Conservation (phyloP, 208 protist genomes). For the Acanthamoeba sp. region DNA sequence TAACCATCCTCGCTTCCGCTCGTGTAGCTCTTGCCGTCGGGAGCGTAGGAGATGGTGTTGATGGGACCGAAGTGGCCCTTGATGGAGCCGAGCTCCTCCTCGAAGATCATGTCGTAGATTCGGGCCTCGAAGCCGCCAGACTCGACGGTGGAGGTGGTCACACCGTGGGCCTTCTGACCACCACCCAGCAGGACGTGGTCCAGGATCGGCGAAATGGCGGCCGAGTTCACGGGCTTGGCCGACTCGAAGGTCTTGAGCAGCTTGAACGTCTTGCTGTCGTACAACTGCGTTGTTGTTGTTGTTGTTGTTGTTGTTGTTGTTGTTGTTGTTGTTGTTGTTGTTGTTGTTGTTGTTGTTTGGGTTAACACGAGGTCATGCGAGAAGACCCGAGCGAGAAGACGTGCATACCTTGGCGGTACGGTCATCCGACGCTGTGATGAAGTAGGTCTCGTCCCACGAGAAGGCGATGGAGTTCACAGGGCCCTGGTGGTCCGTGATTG, state of each 20-base stretch:
- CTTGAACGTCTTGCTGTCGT: slow-evolving; percentile 95
- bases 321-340: no score
- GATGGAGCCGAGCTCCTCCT: slow-evolving; percentile 96
- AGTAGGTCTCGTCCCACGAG: slow-evolving; percentile 92
- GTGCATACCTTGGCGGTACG: slow-evolving; percentile 92
- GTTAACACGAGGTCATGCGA: no score
- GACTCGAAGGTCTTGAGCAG: slow-evolving; percentile 96
- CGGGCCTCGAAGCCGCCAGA: slow-evolving; percentile 96
- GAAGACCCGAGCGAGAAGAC: no score
- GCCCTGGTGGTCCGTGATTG: slow-evolving; percentile 79
- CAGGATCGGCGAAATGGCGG: slow-evolving; percentile 94
- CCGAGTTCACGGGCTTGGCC: slow-evolving; percentile 97
- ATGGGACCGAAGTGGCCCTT: slow-evolving; percentile 99
- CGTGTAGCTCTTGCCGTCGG: slow-evolving; percentile 95
- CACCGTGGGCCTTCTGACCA: slow-evolving; percentile 96
- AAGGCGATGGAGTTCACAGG: slow-evolving; percentile 94
- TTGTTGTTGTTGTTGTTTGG: no score
- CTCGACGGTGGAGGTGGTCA: slow-evolving; percentile 95
- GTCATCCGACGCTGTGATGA: slow-evolving; percentile 96
- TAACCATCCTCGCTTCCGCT: slow-evolving; percentile 97
- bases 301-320: no score
- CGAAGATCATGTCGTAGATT: slow-evolving; percentile 97
- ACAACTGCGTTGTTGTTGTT: slow-evolving; percentile 89
- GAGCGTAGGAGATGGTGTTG: slow-evolving; percentile 96
- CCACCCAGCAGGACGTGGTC: slow-evolving; percentile 95